Evolutionary conservation across 169 alveolate species (phyloP).

Genomic region (Hepatocystis sp.): DNA sequence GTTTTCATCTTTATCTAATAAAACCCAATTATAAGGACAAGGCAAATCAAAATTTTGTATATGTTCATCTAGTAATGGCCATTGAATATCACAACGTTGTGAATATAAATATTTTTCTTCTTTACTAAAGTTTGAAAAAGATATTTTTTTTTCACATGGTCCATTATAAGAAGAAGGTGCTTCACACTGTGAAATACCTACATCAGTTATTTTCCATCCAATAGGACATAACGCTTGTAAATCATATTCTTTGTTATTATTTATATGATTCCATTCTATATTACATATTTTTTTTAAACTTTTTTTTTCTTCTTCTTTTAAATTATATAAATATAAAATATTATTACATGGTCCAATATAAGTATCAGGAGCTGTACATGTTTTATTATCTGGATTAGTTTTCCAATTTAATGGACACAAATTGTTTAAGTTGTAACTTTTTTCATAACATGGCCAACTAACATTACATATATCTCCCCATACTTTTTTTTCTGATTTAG

Average conservation of each 20-base stretch:
- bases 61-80: constrained; percentile 19
- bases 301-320: constrained; percentile 45
- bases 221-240: constrained; percentile 43
- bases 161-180: constrained; percentile 60
- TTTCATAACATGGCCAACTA: constrained; percentile 82
- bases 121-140: constrained; percentile 41
- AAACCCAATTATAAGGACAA: constrained; percentile 72
- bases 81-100: constrained; percentile 31
- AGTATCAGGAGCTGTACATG: constrained; percentile 79
- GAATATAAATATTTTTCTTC: constrained; percentile 48
- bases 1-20: constrained; percentile 21
- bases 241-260: background rate
- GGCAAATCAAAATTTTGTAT: constrained; percentile 38
- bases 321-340: constrained; percentile 34
- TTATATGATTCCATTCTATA: constrained; percentile 67
- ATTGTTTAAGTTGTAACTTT: constrained; percentile 10
- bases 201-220: constrained; percentile 45
- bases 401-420: constrained; percentile 76
- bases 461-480: constrained; percentile 77
- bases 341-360: constrained; percentile 80
- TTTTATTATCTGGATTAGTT: constrained; percentile 55
- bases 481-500: constrained; percentile 77
- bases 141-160: constrained; percentile 56
- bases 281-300: constrained; percentile 56
- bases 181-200: constrained; percentile 4